These are phyloP conservation scores for Podospora pseudocomata DNA, from an alignment of 495 filamentous ascomycete species.

Conservation along the genomic window DNA sequence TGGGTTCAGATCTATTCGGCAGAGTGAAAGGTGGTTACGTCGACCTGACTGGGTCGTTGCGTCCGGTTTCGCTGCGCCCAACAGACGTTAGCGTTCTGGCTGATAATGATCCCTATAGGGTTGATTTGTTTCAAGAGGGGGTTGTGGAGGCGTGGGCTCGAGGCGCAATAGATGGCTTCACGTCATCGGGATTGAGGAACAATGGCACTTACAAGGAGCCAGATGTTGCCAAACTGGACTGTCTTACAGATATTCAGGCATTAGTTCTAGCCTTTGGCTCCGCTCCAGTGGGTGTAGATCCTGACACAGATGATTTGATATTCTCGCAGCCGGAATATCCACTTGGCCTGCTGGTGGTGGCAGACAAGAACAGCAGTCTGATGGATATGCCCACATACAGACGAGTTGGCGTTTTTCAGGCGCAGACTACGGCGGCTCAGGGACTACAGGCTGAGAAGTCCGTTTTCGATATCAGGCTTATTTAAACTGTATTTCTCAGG, in stretches of 20 bases:
- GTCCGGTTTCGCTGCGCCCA: neutral
- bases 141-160: neutral
- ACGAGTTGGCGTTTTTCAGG: no score
- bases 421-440: no score
- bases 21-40: neutral
- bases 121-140: neutral
- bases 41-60: neutral
- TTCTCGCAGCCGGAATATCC: neutral
- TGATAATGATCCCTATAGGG: neutral
- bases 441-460: no score
- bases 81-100: neutral
- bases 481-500: no score
- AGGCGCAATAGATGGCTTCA: neutral
- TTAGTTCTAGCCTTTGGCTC: neutral
- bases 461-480: no score
- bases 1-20: neutral
- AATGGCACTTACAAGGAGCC: neutral
- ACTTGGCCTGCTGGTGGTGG: neutral
- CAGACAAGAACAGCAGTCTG: neutral
- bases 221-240: neutral
- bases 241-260: neutral
- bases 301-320: neutral
- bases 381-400: no score
- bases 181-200: neutral
- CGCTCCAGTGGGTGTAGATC: neutral